Percentiles rank a stretch among this genome's conserved stretches.
These are phyloP conservation scores for Strobilomyces dryophilus DNA, from an alignment of 768 basidiomycete genomes.

Conservation along the genomic window DNA sequence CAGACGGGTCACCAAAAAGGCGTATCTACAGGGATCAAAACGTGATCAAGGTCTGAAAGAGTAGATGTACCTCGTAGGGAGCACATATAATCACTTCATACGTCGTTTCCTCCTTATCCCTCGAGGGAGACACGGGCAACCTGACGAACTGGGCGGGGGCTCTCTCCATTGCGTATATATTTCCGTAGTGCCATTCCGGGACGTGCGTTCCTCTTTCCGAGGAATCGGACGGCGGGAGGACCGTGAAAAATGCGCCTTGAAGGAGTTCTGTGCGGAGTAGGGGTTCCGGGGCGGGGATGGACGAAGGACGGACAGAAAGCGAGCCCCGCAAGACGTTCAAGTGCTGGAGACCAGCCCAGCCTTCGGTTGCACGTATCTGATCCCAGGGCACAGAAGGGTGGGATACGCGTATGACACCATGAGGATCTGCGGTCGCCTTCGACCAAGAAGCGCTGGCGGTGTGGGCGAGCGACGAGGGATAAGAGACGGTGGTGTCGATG, in stretches of 20 bases:
- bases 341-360: conserved; percentile 86
- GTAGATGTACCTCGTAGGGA: conserved; percentile 65
- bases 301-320: conserved; percentile 53
- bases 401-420: conserved; percentile 54
- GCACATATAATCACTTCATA: conserved; percentile 76
- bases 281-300: conserved; percentile 29
- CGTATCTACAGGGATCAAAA: conserved; percentile 52
- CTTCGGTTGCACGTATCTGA: conserved; percentile 68
- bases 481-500: conserved; percentile 27
- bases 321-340: conserved; percentile 65
- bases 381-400: conserved; percentile 66
- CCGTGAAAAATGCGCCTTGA: conserved; percentile 73
- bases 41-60: neutral
- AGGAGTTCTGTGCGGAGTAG: conserved; percentile 55
- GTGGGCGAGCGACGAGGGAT: conserved; percentile 52
- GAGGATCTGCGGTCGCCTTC: conserved; percentile 34
- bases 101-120: conserved; percentile 36
- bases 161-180: conserved; percentile 71
- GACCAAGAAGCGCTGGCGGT: conserved; percentile 54
- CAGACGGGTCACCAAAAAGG: conserved; percentile 73
- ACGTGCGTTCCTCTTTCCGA: conserved; percentile 25
- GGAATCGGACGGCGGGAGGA: conserved; percentile 44
- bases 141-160: conserved; percentile 45
- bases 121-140: conserved; percentile 42
- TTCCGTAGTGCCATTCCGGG: conserved; percentile 74